Evolutionary conservation across 140 eudicot genomes (phyloP), one percentile per base, ranked within the genome.

Genomic region (Anethum foeniculum): DNA sequence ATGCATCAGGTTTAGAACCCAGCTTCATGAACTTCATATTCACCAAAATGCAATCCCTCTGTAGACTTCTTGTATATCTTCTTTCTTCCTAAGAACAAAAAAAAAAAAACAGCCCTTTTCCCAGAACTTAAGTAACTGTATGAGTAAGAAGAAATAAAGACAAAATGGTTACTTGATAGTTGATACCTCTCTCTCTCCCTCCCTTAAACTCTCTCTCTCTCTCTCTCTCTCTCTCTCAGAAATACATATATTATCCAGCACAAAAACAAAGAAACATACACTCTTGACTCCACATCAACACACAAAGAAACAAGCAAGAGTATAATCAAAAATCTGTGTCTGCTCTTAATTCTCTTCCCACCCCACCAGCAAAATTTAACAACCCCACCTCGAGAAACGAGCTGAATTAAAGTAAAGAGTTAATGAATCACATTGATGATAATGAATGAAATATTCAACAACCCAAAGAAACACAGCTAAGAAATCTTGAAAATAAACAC

Each of bases 1-100:
- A 94, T 34, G 91, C 85, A 81, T 94, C 98, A 80, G 98, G 98
- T 83, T 92, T 94, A 9, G 98, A 92, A 6, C 98, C 98, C 83
- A 94, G 82, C 80, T 94, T 94, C 98, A 94, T 94, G 64, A 87
- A 89, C 97, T 94, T 94, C 98, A 94, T 94, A 23, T 80, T 86
- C 11, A 62, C 75, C 27, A 34, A 32, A 73, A 12, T 1, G 54
- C 21, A 78, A 78, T 39, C 51, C 30, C 11, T 43, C 34, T 34
- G 54, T 11, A 58, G 6, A 8, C 1, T 38, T 36, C 47, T 38
- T 30, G 36, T n/a, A 9, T n/a, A 2, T 58, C 34, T 28, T 32
- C 3, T 28, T 62, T 16, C 34, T 28, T 23, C 51, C 32, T n/a
- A 69, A 28, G 43, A 77, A 9, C 8, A 46, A 18, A 62, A 56